A percentile compares a stretch with the other conserved stretches of the same genome.
These are phyloP conservation scores for Boletus tylopilopsis DNA, from an alignment of 768 basidiomycete species.

Conservation along the genomic window DNA sequence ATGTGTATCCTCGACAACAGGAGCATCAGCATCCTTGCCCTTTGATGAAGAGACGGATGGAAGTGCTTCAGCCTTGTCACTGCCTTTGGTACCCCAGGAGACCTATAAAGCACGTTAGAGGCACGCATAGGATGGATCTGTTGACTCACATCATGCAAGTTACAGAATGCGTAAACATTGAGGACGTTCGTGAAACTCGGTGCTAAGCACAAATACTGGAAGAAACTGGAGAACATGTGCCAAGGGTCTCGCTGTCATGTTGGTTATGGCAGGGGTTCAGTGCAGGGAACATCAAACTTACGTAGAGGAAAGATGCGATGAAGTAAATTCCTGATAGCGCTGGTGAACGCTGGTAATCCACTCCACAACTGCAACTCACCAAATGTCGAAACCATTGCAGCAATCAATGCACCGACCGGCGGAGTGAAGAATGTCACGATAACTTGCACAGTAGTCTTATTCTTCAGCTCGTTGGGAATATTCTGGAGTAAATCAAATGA, in stretches of 20 bases:
- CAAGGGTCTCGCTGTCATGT: conserved; percentile 82
- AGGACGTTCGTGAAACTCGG: conserved; percentile 93
- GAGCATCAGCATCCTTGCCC: conserved; percentile 64
- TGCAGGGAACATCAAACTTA: conserved; percentile 37
- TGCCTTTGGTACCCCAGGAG: conserved; percentile 94
- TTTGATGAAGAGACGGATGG: conserved; percentile 88
- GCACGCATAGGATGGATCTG: neutral
- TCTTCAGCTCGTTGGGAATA: conserved; percentile 49
- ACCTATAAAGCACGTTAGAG: conserved; percentile 41
- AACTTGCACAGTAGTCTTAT: conserved; percentile 47
- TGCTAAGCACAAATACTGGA: conserved; percentile 86
- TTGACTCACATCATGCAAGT: conserved; percentile 76
- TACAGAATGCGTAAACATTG: conserved; percentile 97
- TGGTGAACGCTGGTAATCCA: conserved; percentile 6
- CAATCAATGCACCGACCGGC: conserved; percentile 77
- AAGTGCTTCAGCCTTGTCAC: conserved; percentile 89
- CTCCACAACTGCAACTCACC: conserved; percentile 41
- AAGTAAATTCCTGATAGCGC: conserved; percentile 65
- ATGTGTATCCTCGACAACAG: conserved; percentile 83
- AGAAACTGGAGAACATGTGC: conserved; percentile 95
- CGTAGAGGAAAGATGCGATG: conserved; percentile 79
- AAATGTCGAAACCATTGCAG: conserved; percentile 85
- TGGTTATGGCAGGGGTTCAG: conserved; percentile 3
- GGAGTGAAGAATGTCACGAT: conserved; percentile 64
- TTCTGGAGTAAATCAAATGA: conserved; percentile 32